These are phyloP conservation scores for Trichoderma atrobrunneum DNA, from an alignment of 2,329 filamentous ascomycete genomes.

Conservation along the genomic window DNA sequence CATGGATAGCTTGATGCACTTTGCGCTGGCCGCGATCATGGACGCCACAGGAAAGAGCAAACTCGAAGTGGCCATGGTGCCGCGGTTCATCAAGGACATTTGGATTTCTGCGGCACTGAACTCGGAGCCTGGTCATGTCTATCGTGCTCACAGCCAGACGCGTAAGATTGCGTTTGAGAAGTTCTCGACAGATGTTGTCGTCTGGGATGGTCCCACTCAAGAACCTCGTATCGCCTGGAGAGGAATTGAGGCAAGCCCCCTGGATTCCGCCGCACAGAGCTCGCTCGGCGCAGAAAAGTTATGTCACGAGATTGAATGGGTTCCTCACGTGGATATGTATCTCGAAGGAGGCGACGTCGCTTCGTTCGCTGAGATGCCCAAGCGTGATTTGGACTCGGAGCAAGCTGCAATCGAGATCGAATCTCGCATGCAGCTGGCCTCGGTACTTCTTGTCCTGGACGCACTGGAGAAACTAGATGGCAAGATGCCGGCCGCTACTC, in stretches of 20 bases:
- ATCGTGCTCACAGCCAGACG: constrained; percentile 5
- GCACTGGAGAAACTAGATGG: background rate
- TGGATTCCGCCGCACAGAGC: constrained; percentile 3
- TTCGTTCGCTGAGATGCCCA: background rate
- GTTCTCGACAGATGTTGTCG: constrained; percentile 3
- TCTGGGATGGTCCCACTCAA: constrained; percentile 6
- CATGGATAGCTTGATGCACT: constrained; percentile 19
- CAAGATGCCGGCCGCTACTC: background rate
- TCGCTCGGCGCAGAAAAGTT: background rate
- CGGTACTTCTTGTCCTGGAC: background rate
- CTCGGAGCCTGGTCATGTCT: background rate
- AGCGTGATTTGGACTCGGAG: background rate
- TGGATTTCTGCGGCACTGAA: constrained; percentile 5
- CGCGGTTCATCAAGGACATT: constrained; percentile 11
- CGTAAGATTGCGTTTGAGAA: constrained; percentile 7
- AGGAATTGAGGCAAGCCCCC: constrained; percentile 2
- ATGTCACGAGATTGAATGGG: background rate
- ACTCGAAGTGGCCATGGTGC: constrained; percentile 8
- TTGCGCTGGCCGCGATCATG: constrained; percentile 8
- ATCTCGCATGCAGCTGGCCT: background rate
- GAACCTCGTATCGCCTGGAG: background rate
- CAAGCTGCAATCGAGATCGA: background rate
- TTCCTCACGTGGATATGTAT: background rate
- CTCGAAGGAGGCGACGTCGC: background rate
- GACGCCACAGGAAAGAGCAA: background rate